Conservation (phyloP, 2,329 filamentous ascomycete species). For the Diaporthe vexans region DNA sequence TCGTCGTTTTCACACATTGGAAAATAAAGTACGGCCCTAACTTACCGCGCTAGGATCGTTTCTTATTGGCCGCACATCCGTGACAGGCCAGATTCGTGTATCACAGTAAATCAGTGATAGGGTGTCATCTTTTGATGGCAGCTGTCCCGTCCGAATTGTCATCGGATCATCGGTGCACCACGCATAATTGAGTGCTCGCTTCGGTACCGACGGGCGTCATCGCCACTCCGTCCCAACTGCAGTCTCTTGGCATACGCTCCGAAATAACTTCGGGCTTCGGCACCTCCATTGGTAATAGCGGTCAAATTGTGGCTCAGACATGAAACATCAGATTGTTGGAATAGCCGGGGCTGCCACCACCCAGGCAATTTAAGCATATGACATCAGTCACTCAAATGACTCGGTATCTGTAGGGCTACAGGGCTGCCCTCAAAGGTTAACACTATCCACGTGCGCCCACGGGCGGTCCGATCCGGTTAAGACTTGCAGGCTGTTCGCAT, state of each 20-base stretch:
- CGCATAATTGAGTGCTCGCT: background rate
- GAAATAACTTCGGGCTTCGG: constrained; percentile 28
- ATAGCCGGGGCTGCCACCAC: constrained; percentile 5
- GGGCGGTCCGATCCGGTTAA: constrained; percentile 30
- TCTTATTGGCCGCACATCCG: background rate
- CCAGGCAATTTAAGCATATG: constrained; percentile 20
- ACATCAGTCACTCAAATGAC: constrained; percentile 20
- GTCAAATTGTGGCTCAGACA: constrained; percentile 18
- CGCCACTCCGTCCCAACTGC: constrained; percentile 12
- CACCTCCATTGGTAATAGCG: constrained; percentile 18
- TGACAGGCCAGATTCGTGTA: background rate
- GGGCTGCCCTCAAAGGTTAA: constrained; percentile 1
- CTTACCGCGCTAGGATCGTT: background rate
- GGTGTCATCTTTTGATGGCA: background rate
- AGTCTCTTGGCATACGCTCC: constrained; percentile 16
- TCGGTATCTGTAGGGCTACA: constrained; percentile 20
- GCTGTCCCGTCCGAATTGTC: background rate
- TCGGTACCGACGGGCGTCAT: constrained; percentile 6
- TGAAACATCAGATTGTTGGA: constrained; percentile 27
- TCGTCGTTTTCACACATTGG: background rate
- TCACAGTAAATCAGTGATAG: background rate
- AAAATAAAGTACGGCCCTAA: background rate
- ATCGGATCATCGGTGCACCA: background rate
- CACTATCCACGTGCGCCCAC: constrained; percentile 4
- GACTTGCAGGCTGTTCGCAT: constrained; percentile 16